Base-by-base conservation (phyloP, 768 basidiomycete genomes). In the Tulasnella sp. region DNA sequence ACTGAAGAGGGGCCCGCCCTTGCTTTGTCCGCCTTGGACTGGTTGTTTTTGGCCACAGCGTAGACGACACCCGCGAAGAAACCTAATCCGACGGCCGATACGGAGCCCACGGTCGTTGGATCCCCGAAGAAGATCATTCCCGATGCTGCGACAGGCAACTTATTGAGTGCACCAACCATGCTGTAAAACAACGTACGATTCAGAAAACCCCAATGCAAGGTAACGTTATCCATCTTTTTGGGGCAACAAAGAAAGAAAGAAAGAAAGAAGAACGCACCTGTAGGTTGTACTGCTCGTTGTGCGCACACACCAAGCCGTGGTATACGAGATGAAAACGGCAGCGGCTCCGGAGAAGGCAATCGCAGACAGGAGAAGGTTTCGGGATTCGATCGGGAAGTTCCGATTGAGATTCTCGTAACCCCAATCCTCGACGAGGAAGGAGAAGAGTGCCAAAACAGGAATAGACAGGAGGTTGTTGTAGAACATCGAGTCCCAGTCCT, bases 401-500 rank as follows among this genome's bases (percentile, higher is more conserved):
- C 78, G 74, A 34, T 70, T 70, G 34, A 99, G 74, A 68, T 83
- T 92, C 49, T 79, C 84, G 8, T 74, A 73, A 34, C 84, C 79
- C 96, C 96, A 99, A 68, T 96, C 83, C 72, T 99, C 96, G 29
- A 85, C 71, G 49, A 91, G 64, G 63, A 98, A 64, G 8, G 93
- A 96, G 67, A 85, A 90, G 52, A 90, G 66, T 56, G 79, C 76
- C 45, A 99, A 75, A 41, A 97, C 83, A 3, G 96, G 96, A 65
- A 98, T 93, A 19, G 91, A 94, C 53, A 98, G 74, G 46, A 97
- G 69, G 70, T 98, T 99, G 75, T 94, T 96, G 76, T 98, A 98
- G 74, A 91, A 94, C 92, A 97, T 97, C 11, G 92, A 85, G 68
- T 97, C 94, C 93, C 92, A 96, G 67, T 99, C 94, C 50, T 92